Evolutionary conservation across 176 grass and related monocot species (phyloP).

Genomic region (Musa troglodytarum): DNA sequence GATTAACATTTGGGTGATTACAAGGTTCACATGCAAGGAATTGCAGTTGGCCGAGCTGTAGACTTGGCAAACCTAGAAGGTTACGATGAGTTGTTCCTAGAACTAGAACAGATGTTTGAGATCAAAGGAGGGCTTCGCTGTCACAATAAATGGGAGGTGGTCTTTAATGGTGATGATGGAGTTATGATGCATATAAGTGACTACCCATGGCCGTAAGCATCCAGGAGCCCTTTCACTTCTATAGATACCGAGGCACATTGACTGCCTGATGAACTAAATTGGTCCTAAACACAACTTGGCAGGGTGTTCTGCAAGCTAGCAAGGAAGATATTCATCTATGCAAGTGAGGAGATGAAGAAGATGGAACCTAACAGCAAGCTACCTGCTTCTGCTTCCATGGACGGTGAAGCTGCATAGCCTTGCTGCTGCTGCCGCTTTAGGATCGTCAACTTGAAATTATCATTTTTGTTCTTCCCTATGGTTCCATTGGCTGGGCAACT

Average conservation of each 20-base stretch:
- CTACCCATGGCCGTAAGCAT: constrained; percentile 67
- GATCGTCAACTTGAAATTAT: too few relatives aligned
- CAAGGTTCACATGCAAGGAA: constrained; percentile 92
- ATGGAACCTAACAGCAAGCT: neutral
- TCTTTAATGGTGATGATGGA: constrained; percentile 55
- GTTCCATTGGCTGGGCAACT: too few relatives aligned
- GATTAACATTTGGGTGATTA: neutral
- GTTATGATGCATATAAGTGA: constrained; percentile 50
- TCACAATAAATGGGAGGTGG: constrained; percentile 42
- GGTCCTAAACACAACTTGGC: neutral
- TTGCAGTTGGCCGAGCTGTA: constrained; percentile 62
- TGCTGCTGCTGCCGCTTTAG: too few relatives aligned
- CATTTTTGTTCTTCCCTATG: too few relatives aligned
- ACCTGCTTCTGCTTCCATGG: neutral
- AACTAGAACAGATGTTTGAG: constrained; percentile 73
- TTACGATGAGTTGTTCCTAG: constrained; percentile 42
- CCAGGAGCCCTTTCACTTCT: neutral
- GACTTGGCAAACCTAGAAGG: constrained; percentile 55
- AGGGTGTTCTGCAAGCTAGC: constrained; percentile 40
- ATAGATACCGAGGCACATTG: neutral
- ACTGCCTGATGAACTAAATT: neutral
- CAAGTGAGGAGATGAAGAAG: constrained; percentile 41
- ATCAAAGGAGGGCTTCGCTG: constrained; percentile 55
- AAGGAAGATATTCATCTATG: constrained; percentile 34
- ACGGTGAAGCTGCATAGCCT: neutral